phyloP scores from a whole-genome alignment of 352 stramenopile genomes.

The Phytophthora lateralis region DNA sequence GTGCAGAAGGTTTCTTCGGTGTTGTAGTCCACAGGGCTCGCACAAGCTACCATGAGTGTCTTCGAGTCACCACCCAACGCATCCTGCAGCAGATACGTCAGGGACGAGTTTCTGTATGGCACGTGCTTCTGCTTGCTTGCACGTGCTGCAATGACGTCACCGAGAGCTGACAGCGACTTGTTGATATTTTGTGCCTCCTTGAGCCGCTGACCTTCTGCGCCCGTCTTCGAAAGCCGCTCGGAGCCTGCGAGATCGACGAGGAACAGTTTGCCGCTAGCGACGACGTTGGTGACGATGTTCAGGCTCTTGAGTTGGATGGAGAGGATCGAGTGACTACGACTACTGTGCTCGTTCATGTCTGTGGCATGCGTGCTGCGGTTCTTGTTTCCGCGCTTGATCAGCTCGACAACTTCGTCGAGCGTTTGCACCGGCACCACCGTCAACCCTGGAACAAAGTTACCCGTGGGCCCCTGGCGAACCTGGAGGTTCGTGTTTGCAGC shows the following conservation, averaged over 20 bases:
- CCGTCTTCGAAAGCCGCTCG: conserved; percentile 90
- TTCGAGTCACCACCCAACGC: conserved; percentile 92
- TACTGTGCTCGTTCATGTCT: conserved; percentile 92
- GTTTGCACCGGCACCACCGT: conserved; percentile 77
- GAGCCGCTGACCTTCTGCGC: conserved; percentile 81
- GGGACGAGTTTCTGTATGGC: conserved; percentile 94
- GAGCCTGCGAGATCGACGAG: conserved; percentile 92
- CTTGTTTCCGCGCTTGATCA: conserved; percentile 88
- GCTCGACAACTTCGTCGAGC: conserved; percentile 83
- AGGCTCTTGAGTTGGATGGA: conserved; percentile 84
- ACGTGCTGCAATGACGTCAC: conserved; percentile 95
- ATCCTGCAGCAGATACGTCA: conserved; percentile 95
- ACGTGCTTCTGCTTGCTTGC: conserved; percentile 92
- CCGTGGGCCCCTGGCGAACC: conserved; percentile 79
- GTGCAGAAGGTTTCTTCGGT: conserved; percentile 93
- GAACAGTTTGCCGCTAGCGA: conserved; percentile 82
- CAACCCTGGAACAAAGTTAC: conserved; percentile 86
- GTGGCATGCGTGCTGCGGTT: conserved; percentile 87
- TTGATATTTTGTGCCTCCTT: conserved; percentile 95
- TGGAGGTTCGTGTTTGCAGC: conserved; percentile 82
- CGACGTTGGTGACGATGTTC: conserved; percentile 77
- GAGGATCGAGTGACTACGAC: conserved; percentile 88
- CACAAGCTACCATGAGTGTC: conserved; percentile 93
- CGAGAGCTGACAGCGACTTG: conserved; percentile 94
- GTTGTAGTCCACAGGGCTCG: conserved; percentile 92